Conservation (phyloP, 768 basidiomycete genomes). For the Lentinula sp. region DNA sequence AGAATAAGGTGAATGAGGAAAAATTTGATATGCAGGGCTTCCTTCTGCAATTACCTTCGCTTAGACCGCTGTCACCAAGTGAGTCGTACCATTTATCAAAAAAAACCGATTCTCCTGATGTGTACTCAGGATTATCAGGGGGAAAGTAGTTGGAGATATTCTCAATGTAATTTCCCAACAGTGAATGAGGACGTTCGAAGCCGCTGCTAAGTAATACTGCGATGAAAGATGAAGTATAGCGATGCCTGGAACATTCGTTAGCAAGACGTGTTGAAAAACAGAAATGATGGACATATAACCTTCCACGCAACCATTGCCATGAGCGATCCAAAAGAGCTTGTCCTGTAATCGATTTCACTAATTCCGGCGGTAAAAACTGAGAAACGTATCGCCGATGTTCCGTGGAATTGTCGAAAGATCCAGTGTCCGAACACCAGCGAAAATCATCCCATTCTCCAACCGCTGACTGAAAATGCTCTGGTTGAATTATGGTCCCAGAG, state of each 20-base stretch:
- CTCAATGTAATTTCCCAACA: not conserved
- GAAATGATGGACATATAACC: too few relatives aligned
- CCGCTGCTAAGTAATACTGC: not conserved
- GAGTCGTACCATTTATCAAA: not conserved
- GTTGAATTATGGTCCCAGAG: not conserved
- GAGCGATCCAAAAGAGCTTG: conserved; percentile 1
- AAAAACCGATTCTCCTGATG: not conserved
- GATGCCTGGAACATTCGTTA: not conserved
- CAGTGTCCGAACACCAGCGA: conserved; percentile 7
- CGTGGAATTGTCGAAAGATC: conserved; percentile 5
- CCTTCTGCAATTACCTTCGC: not conserved
- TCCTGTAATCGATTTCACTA: not conserved
- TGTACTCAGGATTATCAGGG: not conserved
- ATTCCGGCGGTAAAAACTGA: conserved; percentile 1
- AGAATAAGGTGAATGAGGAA: not conserved
- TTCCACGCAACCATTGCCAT: conserved; percentile 11
- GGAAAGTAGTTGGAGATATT: not conserved
- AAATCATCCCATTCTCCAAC: conserved; percentile 4
- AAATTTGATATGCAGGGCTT: not conserved
- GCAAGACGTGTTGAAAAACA: too few relatives aligned
- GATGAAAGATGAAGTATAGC: not conserved
- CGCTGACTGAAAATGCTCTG: not conserved
- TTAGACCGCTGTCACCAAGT: not conserved
- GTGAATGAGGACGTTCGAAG: not conserved
- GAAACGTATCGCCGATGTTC: not conserved